Base-by-base conservation (phyloP, 257 asterid species). In the Jaltomata sinuosa region DNA sequence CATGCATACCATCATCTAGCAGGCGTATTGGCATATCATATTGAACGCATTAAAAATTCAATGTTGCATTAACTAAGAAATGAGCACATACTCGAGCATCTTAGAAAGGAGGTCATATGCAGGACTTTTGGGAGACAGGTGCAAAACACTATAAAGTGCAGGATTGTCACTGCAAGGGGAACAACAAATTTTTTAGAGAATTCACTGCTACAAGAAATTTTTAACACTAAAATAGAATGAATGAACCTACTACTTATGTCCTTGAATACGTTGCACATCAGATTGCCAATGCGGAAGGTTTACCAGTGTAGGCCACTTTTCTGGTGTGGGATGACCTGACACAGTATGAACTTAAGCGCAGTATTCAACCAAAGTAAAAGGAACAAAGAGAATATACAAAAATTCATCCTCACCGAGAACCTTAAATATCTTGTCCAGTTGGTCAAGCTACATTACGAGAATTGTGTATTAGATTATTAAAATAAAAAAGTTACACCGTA, bases 251-350 rank as follows among this genome's bases (percentile, higher is more conserved):
- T 96, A 96, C 87, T 93, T 96, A 85, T 89, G 98, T 86, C 96
- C 96, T 89, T 96, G 99, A 87, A 96, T 96, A 72, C 90, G 97
- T 84, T 91, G 97, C 85, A 83, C 21, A 90, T 94, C 97, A 77
- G 98, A 87, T 77, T 90, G 97, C 99, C 99, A 96, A 86, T 94
- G 98, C 71, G 99, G 99, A 89, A 94, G 98, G 91, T 93, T 83
- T 82, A 88, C 95, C 61, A 96, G 98, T 21, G 89, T 90, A 64
- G 98, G 98, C 99, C 99, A 96, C 89, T 94, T 96, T 83, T 94
- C 98, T 77, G 54, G 95, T 5, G 99, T 96, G 86, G 99, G 99
- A 91, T 96, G 99, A 86, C 99, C 99, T 96, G 85, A 90, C 80
- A 53, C 82, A 84, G 11, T 27, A 76, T 76, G 61, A 69, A 76